phyloP scores from a whole-genome alignment of 495 filamentous ascomycete genomes.

The Ascodesmis nigricans region DNA sequence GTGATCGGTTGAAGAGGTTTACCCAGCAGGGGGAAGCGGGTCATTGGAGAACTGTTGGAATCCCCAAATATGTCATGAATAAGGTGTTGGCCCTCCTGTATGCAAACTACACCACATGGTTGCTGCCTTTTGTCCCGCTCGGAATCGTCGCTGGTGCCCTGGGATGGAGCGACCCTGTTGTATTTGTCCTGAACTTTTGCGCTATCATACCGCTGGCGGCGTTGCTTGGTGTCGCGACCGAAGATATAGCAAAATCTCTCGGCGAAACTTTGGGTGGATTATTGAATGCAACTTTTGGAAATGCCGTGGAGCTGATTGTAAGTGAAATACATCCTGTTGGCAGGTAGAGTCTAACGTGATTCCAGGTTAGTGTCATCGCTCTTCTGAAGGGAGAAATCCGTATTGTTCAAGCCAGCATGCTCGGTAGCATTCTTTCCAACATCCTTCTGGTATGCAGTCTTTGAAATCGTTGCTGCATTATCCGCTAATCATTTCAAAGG shows the following conservation, averaged over 20 bases:
- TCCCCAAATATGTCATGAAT: slow-evolving; percentile 27
- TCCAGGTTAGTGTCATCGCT: slow-evolving; percentile 79
- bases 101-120: slow-evolving; percentile 55
- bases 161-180: slow-evolving; percentile 49
- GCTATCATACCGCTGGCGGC: slow-evolving; percentile 89
- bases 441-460: slow-evolving; percentile 46
- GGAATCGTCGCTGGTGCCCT: slow-evolving; percentile 58
- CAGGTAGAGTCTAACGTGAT: too few relatives aligned
- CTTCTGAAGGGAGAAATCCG: slow-evolving; percentile 68
- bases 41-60: too few relatives aligned
- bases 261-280: slow-evolving; percentile 81
- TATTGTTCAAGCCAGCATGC: slow-evolving; percentile 93
- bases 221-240: slow-evolving; percentile 82
- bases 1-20: too few relatives aligned
- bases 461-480: not conserved
- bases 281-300: slow-evolving; percentile 66
- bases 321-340: slow-evolving; percentile 21
- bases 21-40: too few relatives aligned
- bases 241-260: slow-evolving; percentile 63
- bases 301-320: slow-evolving; percentile 96
- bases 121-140: slow-evolving; percentile 74
- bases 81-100: slow-evolving; percentile 31
- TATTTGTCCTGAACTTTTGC: slow-evolving; percentile 83
- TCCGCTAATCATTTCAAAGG: slow-evolving; percentile 11
- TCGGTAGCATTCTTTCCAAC: slow-evolving; percentile 90